phyloP scores from a whole-genome alignment of 2,329 filamentous ascomycete genomes.

The Ophiostoma montium region DNA sequence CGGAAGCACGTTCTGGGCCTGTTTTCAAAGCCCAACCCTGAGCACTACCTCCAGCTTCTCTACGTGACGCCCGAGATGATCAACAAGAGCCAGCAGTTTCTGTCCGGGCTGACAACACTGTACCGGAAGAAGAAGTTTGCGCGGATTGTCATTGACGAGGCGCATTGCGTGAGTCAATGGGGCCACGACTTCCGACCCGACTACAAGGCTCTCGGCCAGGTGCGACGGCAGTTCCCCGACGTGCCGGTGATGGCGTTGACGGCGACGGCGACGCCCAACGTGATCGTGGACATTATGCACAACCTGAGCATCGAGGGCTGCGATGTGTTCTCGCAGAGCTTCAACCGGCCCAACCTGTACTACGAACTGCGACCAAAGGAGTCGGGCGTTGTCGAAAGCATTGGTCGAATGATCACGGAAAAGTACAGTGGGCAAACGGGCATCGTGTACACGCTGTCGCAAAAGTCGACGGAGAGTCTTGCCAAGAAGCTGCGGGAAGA shows the following conservation, averaged over 20 bases:
- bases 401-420: slow-evolving; percentile 53
- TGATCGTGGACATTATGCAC: slow-evolving; percentile 80
- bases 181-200: slow-evolving; percentile 95
- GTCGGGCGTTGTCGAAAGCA: slow-evolving; percentile 39
- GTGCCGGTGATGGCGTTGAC: slow-evolving; percentile 92
- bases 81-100: slow-evolving; percentile 60
- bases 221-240: slow-evolving; percentile 56
- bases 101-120: slow-evolving; percentile 51
- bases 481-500: slow-evolving; percentile 50
- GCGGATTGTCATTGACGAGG: slow-evolving; percentile 90
- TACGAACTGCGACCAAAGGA: slow-evolving; percentile 72
- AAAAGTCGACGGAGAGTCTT: slow-evolving; percentile 68
- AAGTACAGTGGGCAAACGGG: slow-evolving; percentile 62
- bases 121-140: slow-evolving; percentile 61
- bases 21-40: slow-evolving; percentile 49
- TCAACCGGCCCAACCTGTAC: slow-evolving; percentile 88
- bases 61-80: slow-evolving; percentile 98
- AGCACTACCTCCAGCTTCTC: slow-evolving; percentile 69
- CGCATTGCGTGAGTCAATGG: slow-evolving; percentile 99
- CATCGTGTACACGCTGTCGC: slow-evolving; percentile 85
- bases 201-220: slow-evolving; percentile 71
- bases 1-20: slow-evolving; percentile 51
- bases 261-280: slow-evolving; percentile 85
- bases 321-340: slow-evolving; percentile 76
- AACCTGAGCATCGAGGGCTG: slow-evolving; percentile 76